Evolutionary conservation across 257 asterid genomes (phyloP).

Genomic region (Fraxinus excelsior): DNA sequence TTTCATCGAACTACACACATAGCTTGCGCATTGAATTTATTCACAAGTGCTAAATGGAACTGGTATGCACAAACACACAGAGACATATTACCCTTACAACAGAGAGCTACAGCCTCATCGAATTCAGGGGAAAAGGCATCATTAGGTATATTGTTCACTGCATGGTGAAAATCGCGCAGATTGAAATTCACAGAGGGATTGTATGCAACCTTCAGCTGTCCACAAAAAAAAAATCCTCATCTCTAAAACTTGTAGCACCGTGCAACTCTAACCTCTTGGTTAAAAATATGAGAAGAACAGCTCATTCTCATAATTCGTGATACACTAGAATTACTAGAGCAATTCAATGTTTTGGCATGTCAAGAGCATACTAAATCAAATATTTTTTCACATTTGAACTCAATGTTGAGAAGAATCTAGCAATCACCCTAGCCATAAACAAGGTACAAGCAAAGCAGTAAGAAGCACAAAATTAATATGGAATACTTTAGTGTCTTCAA

Average conservation of each 20-base stretch:
- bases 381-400: constrained; percentile 14
- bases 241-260: constrained; percentile 19
- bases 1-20: constrained; percentile 13
- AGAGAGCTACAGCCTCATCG: constrained; percentile 39
- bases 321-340: constrained; percentile 9
- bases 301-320: constrained; percentile 6
- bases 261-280: constrained; percentile 17
- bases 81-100: constrained; percentile 41
- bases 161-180: constrained; percentile 88
- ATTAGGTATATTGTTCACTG: constrained; percentile 71
- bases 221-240: constrained; percentile 32
- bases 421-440: constrained; percentile 7
- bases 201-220: constrained; percentile 87
- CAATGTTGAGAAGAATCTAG: constrained; percentile 7
- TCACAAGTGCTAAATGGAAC: constrained; percentile 12
- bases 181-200: constrained; percentile 77
- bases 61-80: background rate
- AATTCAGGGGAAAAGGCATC: constrained; percentile 68
- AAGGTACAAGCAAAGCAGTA: constrained; percentile 14
- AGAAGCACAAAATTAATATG: background rate
- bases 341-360: background rate
- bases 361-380: background rate
- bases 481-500: background rate
- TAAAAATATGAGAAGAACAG: constrained; percentile 17
- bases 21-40: background rate